Base-by-base conservation (phyloP, 805 yeast species). In the Lipomyces yamanashiensis region DNA sequence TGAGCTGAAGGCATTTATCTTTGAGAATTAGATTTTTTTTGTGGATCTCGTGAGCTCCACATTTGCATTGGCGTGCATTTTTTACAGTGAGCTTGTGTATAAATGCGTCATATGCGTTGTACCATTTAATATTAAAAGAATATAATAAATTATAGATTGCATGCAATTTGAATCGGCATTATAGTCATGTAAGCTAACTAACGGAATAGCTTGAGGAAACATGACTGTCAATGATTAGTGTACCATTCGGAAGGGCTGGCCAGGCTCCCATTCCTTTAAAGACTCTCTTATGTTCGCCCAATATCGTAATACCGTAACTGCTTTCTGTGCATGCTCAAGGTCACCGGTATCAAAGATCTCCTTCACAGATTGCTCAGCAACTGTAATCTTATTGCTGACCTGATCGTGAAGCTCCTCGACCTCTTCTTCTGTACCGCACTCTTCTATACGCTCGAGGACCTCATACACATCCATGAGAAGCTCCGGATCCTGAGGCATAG, bases 271-370 rank as follows among this genome's bases (percentile, higher is more conserved):
- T 45, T 91, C 74, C 39, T 84, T 85, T 50, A 92, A 81, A 6
- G 90, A 91, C 47, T 82, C 82, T 54, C 84, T 84, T 40, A 93
- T 85, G 72, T 89, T 92, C 54, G 81, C 80, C 96, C 97, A 92
- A 74, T 92, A 93, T 74, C 89, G 89, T 66, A 93, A 77, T 67
- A 83, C 84, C 28, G 91, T 84, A 0, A 96, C 87, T 64, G 85
- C 86, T 59, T 82, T 76, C 56, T 88, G 85, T 13, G 93, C 88
- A 0, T 75, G 71, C 10, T 85, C 84, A 79, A 85, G 85, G 53
- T 87, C 81, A n/a, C 79, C 63, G 1, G 71, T 36, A 0, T 71
- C 70, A 69, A 87, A 84, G 1, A 87, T 80, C 7, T 74, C 67
- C 1, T 80, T 80, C 55, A 93, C 76, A 7, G 63, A 71, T 1